These are phyloP conservation scores for Euphrasia confusa DNA, from an alignment of 257 asterid genomes.

Conservation along the genomic window DNA sequence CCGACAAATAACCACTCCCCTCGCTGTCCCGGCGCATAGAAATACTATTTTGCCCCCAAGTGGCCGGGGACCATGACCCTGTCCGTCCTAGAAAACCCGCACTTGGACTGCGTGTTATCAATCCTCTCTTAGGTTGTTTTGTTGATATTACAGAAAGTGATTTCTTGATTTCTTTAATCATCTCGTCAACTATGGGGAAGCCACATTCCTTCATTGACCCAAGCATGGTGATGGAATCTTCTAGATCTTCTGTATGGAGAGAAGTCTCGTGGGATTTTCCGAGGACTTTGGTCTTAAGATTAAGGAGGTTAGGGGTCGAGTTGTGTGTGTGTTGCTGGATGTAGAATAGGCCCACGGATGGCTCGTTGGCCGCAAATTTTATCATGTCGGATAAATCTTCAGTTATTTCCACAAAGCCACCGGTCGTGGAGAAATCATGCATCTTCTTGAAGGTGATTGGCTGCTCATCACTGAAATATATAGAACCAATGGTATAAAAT, in stretches of 20 bases:
- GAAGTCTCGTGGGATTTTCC: slow-evolving; percentile 58
- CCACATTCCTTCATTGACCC: slow-evolving; percentile 88
- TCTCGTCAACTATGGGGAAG: slow-evolving; percentile 61
- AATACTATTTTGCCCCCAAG: slow-evolving; percentile 50
- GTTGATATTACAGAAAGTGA: slow-evolving; percentile 59
- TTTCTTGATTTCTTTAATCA: slow-evolving; percentile 65
- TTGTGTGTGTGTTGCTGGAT: slow-evolving; percentile 78
- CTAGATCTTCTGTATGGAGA: slow-evolving; percentile 74
- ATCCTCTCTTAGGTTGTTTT: slow-evolving; percentile 62
- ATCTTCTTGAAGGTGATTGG: slow-evolving; percentile 63
- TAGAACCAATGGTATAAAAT: neutral
- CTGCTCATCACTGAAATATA: slow-evolving; percentile 65
- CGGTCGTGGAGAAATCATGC: slow-evolving; percentile 75
- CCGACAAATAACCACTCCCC: slow-evolving; percentile 57
- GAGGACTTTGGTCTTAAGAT: slow-evolving; percentile 53
- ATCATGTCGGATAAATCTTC: slow-evolving; percentile 79
- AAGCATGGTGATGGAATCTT: slow-evolving; percentile 67
- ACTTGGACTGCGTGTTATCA: slow-evolving; percentile 35
- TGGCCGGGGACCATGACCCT: slow-evolving; percentile 68
- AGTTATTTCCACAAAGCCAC: slow-evolving; percentile 80
- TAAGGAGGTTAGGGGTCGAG: slow-evolving; percentile 67
- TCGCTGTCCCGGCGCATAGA: slow-evolving; percentile 32
- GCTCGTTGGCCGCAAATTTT: slow-evolving; percentile 85
- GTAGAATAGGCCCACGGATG: slow-evolving; percentile 92
- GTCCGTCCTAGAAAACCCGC: slow-evolving; percentile 54